Percentiles rank a stretch among this genome's conserved stretches.
Conservation (phyloP, 2,329 filamentous ascomycete species). For the Rugonectria rugulosa region DNA sequence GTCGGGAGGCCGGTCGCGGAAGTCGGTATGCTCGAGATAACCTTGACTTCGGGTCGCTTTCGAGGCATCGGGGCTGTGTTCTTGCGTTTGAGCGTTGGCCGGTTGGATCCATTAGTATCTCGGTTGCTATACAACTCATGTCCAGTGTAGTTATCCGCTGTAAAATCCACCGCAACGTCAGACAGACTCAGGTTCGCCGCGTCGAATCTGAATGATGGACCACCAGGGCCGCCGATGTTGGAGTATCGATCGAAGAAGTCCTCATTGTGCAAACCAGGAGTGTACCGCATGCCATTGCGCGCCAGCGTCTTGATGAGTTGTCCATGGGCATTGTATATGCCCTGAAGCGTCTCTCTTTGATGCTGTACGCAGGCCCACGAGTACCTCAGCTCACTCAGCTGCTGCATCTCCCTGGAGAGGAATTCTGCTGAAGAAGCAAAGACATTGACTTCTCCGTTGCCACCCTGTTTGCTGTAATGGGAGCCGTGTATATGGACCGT, state of each 20-base stretch:
- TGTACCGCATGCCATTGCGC: conserved; percentile 72
- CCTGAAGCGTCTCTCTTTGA: conserved; percentile 79
- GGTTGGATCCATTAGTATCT: conserved; percentile 37
- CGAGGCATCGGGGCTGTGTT: conserved; percentile 49
- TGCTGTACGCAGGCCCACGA: conserved; percentile 82
- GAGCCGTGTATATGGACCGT: conserved; percentile 89
- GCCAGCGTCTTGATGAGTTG: conserved; percentile 79
- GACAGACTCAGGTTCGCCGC: conserved; percentile 76
- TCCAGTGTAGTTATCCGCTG: conserved; percentile 62
- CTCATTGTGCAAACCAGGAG: conserved; percentile 82
- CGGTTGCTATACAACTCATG: conserved; percentile 58
- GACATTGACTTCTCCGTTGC: conserved; percentile 65
- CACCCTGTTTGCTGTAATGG: conserved; percentile 70
- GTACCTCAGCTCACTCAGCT: conserved; percentile 76
- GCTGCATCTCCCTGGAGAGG: conserved; percentile 79
- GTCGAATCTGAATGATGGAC: conserved; percentile 71
- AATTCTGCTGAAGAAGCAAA: conserved; percentile 72
- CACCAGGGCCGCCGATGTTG: conserved; percentile 63
- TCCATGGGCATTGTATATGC: conserved; percentile 78
- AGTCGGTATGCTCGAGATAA: conserved; percentile 40
- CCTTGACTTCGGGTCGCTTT: conserved; percentile 50
- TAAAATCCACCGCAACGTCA: conserved; percentile 69
- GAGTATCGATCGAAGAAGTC: conserved; percentile 87
- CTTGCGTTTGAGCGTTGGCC: conserved; percentile 59
- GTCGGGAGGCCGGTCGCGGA: conserved; percentile 39